These are phyloP conservation scores for Arctium minus DNA, from an alignment of 129 eudicot species.

Conservation along the genomic window DNA sequence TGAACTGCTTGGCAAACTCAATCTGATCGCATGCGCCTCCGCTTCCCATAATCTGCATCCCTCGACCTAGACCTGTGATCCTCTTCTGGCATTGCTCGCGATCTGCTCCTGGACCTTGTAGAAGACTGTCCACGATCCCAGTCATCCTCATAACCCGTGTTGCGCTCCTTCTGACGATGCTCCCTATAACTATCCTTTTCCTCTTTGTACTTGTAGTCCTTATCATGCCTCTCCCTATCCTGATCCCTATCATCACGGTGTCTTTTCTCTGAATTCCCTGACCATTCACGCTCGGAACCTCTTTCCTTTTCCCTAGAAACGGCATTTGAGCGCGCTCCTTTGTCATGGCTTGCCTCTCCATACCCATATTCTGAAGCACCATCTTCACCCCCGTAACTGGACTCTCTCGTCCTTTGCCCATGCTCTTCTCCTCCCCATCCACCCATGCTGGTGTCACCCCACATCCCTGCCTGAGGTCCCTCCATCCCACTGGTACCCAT, in stretches of 20 bases:
- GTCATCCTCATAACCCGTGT: conserved; percentile 66
- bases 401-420: conserved; percentile 77
- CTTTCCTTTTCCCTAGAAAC: conserved; percentile 67
- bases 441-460: conserved; percentile 72
- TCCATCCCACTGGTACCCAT: conserved; percentile 74
- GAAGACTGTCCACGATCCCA: conserved; percentile 83
- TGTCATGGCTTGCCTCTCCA: conserved; percentile 76
- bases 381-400: conserved; percentile 89
- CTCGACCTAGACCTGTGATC: conserved; percentile 76
- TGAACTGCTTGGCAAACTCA: conserved; percentile 25
- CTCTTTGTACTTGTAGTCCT: conserved; percentile 64
- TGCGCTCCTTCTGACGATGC: conserved; percentile 72
- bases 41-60: conserved; percentile 89
- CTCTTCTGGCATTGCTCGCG: conserved; percentile 69
- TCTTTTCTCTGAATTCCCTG: conserved; percentile 69
- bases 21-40: conserved; percentile 81
- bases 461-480: conserved; percentile 80
- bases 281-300: conserved; percentile 75
- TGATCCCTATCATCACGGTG: conserved; percentile 68
- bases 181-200: conserved; percentile 79
- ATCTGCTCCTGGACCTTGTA: conserved; percentile 72
- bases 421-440: conserved; percentile 84
- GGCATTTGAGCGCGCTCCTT: conserved; percentile 59
- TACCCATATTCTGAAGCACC: conserved; percentile 90
- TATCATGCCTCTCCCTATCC: conserved; percentile 68